A percentile compares a stretch with the other conserved stretches of the same genome.
These are phyloP conservation scores for Ilyonectria robusta DNA, from an alignment of 2,329 filamentous ascomycete genomes.

Conservation along the genomic window DNA sequence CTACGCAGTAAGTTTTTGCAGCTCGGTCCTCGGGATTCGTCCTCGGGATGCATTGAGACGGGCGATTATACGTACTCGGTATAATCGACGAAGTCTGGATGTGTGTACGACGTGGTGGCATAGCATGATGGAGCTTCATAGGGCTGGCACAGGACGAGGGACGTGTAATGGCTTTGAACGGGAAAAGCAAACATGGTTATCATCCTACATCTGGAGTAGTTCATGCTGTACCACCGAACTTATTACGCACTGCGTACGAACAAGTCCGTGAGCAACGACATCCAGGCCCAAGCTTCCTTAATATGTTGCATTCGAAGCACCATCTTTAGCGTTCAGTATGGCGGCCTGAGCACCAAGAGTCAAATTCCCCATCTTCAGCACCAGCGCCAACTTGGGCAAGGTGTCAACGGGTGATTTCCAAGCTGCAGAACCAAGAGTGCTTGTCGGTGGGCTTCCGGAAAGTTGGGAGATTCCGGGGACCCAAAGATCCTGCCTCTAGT, in stretches of 20 bases:
- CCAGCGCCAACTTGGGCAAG: conserved; percentile 5
- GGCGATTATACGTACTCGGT: not conserved
- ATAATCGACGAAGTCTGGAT: not conserved
- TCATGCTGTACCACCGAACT: not conserved
- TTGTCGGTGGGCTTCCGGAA: not conserved
- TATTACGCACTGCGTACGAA: not conserved
- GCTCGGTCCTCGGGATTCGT: conserved; percentile 14
- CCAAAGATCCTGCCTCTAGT: not conserved
- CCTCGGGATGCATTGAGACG: not conserved
- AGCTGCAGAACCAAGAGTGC: conserved; percentile 12
- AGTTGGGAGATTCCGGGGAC: not conserved
- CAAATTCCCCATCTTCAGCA: conserved; percentile 2
- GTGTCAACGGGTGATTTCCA: conserved; percentile 14
- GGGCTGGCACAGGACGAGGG: not conserved
- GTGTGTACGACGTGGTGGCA: not conserved
- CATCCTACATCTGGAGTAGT: not conserved
- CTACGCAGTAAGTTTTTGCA: conserved; percentile 31
- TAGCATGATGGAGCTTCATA: not conserved
- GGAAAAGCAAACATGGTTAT: not conserved
- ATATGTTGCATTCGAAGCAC: conserved; percentile 2
- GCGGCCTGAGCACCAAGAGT: conserved; percentile 1
- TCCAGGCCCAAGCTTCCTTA: conserved; percentile 22
- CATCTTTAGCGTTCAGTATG: conserved; percentile 16
- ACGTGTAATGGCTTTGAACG: not conserved
- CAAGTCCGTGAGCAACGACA: conserved; percentile 5